Base-by-base conservation (phyloP, 2,329 filamentous ascomycete species). In the Aspergillus fumigatus region DNA sequence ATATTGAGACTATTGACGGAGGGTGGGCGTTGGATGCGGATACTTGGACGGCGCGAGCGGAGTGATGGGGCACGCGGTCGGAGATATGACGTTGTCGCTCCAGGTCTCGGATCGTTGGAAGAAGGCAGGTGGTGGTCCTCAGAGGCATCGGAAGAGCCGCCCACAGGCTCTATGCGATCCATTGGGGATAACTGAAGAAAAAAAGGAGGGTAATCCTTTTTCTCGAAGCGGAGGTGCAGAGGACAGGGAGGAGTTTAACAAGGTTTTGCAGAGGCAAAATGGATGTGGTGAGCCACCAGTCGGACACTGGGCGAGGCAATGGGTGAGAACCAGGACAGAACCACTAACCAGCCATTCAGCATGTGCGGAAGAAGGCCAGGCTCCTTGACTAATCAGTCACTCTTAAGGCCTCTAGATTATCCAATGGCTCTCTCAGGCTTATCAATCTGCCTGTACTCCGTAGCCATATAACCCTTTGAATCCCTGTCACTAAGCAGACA, bases 131-230 rank as follows among this genome's bases (percentile, higher is more conserved):
- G 35, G 26, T 56, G 59, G 47, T 49, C 41, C n/a, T 51, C 59
- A 38, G 56, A 51, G 49, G 57, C 52, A 55, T 53, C 56, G 40
- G 56, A 45, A 23, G 60, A 60, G 56, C 66, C 67, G 52, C 63
- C 66, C 38, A 62, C 63, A 40, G 65, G 62, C 62, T 75, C 73
- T 61, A 75, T 75, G 59, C 59, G 71, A 70, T 75, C 72, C 73
- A 75, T 75, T 57, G 52, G 54, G 61, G 53, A 48, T 41, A 35
- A 23, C 45, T 25, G 17, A n/a, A 29, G 35, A 26, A 14, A 21
- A 26, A 9, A 27, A 29, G 40, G 32, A 23, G 10, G 7, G 11
- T 40, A 41, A 23, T 23, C 38, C 17, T n/a, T 48, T 40, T 14
- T 10, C 29, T 38, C 23, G 26, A 51, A 38, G 9, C 43, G 29